These are phyloP conservation scores for Scheffersomyces lignosus DNA, from an alignment of 805 yeast genomes.

Conservation along the genomic window DNA sequence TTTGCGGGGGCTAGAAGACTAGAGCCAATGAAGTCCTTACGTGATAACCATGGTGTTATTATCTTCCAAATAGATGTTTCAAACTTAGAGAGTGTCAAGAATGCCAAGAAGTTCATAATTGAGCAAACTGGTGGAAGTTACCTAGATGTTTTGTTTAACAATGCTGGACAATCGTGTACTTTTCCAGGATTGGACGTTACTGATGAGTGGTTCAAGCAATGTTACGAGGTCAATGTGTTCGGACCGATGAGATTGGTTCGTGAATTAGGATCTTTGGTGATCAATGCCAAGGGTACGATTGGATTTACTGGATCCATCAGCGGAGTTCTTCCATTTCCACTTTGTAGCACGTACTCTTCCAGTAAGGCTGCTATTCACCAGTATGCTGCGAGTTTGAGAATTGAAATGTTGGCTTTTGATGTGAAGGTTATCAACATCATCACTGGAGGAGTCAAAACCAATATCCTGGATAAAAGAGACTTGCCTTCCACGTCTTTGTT, in stretches of 20 bases:
- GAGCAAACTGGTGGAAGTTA: conserved; percentile 38
- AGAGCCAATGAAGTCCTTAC: conserved; percentile 56
- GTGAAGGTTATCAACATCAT: conserved; percentile 68
- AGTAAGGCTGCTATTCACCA: conserved; percentile 77
- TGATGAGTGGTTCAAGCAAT: conserved; percentile 50
- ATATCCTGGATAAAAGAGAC: conserved; percentile 65
- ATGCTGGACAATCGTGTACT: conserved; percentile 77
- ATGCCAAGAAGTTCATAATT: conserved; percentile 43
- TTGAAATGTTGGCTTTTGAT: conserved; percentile 71
- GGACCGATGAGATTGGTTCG: conserved; percentile 67
- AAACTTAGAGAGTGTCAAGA: conserved; percentile 44
- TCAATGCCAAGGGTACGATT: conserved; percentile 66
- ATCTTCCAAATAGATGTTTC: conserved; percentile 61
- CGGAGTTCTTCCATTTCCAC: conserved; percentile 69
- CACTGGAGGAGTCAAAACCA: conserved; percentile 76
- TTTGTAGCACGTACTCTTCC: conserved; percentile 63
- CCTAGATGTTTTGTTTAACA: conserved; percentile 65
- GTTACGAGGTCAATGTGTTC: conserved; percentile 65
- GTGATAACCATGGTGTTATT: conserved; percentile 41
- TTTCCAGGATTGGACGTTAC: conserved; percentile 68
- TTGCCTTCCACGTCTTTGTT: conserved; percentile 58
- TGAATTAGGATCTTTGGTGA: conserved; percentile 54
- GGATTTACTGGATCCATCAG: conserved; percentile 75
- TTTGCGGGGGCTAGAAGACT: conserved; percentile 75
- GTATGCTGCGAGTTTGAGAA: conserved; percentile 60